Conservation (phyloP, 108 stramenopile genomes). For the Pseudonitzschia multiseries region DNA sequence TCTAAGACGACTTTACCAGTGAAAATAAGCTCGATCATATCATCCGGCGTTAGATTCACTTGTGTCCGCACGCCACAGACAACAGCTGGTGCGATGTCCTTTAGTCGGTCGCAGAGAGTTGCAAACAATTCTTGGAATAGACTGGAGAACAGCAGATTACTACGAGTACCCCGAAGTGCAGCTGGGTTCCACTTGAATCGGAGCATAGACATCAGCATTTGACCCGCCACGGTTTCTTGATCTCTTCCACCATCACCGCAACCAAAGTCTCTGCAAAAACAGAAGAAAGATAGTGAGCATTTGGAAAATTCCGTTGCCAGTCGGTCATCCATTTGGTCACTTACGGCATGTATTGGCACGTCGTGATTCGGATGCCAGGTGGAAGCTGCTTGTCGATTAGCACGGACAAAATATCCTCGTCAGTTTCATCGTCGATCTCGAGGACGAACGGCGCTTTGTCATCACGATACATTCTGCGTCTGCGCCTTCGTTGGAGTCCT, state of each 20-base stretch:
- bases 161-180: slow-evolving; percentile 67
- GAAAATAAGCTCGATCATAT: slow-evolving; percentile 83
- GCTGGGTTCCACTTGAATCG: slow-evolving; percentile 84
- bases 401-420: slow-evolving; percentile 85
- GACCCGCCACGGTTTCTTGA: slow-evolving; percentile 60
- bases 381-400: slow-evolving; percentile 69
- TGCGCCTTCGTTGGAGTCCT: slow-evolving; percentile 47
- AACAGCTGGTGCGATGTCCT: slow-evolving; percentile 62
- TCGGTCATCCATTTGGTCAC: neutral
- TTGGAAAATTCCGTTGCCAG: neutral
- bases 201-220: slow-evolving; percentile 87
- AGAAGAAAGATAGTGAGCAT: neutral
- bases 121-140: slow-evolving; percentile 85
- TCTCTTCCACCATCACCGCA: slow-evolving; percentile 60
- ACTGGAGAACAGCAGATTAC: slow-evolving; percentile 75
- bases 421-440: slow-evolving; percentile 91
- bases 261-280: slow-evolving; percentile 53
- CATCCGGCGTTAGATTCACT: slow-evolving; percentile 88
- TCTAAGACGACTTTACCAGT: slow-evolving; percentile 77
- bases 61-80: slow-evolving; percentile 82
- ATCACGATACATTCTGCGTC: slow-evolving; percentile 77
- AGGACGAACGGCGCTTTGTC: slow-evolving; percentile 84
- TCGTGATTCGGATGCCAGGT: slow-evolving; percentile 74
- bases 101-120: slow-evolving; percentile 65
- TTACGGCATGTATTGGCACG: slow-evolving; percentile 66